A percentile compares a stretch with the other conserved stretches of the same genome.
Evolutionary conservation across 139 green algal genomes (phyloP).

Genomic region (Zygnema circumcarinatum): DNA sequence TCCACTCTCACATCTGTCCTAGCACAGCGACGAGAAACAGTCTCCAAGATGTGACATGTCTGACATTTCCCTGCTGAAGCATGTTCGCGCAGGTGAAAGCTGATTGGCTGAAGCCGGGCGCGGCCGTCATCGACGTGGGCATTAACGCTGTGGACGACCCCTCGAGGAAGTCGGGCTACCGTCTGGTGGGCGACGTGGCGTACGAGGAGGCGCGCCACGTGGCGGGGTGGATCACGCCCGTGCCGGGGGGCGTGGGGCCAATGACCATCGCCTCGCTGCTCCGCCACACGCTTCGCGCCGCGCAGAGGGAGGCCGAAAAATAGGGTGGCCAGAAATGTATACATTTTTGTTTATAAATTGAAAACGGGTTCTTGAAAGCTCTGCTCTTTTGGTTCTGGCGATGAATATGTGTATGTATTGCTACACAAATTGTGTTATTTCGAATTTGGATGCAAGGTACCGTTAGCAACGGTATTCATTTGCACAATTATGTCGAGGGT

Average conservation of each 20-base stretch:
- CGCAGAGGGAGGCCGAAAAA: constrained; percentile 24
- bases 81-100: constrained; percentile 54
- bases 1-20: no score
- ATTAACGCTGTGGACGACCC: constrained; percentile 85
- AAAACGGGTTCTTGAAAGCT: no score
- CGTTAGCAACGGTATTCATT: no score
- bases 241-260: constrained; percentile 88
- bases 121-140: constrained; percentile 92
- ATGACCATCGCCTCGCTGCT: constrained; percentile 93
- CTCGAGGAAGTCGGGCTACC: constrained; percentile 68
- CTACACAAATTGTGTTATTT: no score
- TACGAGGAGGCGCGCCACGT: constrained; percentile 73
- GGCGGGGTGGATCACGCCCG: constrained; percentile 79
- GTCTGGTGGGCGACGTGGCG: constrained; percentile 88
- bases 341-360: not conserved
- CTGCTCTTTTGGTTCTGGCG: no score
- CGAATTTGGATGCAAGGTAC: no score
- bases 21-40: no score
- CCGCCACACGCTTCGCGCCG: constrained; percentile 71
- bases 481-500: no score
- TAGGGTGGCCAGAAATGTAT: constrained; percentile 4
- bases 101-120: constrained; percentile 92
- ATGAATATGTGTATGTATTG: no score
- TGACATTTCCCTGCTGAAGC: no score
- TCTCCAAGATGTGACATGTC: no score